Evolutionary conservation across 2,329 filamentous ascomycete genomes (phyloP).

Genomic region (Ceratocystis eucalypticola): DNA sequence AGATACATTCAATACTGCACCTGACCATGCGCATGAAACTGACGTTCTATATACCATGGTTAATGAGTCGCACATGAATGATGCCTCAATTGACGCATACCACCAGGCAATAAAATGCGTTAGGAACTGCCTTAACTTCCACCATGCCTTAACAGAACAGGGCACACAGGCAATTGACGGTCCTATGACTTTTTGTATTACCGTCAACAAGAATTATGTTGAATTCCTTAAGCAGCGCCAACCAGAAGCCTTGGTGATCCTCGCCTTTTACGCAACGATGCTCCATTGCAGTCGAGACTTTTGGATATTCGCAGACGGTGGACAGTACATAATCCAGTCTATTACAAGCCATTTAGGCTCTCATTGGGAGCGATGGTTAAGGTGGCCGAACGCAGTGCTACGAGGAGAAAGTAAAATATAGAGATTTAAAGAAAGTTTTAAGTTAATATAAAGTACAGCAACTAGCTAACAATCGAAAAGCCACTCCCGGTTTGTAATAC

Average conservation of each 20-base stretch:
- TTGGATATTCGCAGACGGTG: constrained; percentile 27
- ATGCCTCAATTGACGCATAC: not conserved
- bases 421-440: not conserved
- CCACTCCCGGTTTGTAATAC: not conserved
- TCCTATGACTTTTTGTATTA: not conserved
- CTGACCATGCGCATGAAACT: not conserved
- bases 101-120: not conserved
- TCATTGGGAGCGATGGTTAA: constrained; percentile 26
- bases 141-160: not conserved
- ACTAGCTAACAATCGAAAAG: not conserved
- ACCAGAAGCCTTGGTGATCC: constrained; percentile 30
- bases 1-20: not conserved
- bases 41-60: not conserved
- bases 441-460: not conserved
- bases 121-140: not conserved
- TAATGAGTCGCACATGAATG: not conserved
- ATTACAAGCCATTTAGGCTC: constrained; percentile 24
- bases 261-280: constrained; percentile 33
- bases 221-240: constrained; percentile 26
- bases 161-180: not conserved
- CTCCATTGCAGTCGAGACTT: constrained; percentile 27
- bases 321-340: constrained; percentile 24
- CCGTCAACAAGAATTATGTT: constrained; percentile 24
- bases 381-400: constrained; percentile 13
- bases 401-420: not conserved